Percentiles rank a stretch among this genome's conserved stretches.
Conservation (phyloP, 495 filamentous ascomycete species). For the Penicillium atrosanguineum region DNA sequence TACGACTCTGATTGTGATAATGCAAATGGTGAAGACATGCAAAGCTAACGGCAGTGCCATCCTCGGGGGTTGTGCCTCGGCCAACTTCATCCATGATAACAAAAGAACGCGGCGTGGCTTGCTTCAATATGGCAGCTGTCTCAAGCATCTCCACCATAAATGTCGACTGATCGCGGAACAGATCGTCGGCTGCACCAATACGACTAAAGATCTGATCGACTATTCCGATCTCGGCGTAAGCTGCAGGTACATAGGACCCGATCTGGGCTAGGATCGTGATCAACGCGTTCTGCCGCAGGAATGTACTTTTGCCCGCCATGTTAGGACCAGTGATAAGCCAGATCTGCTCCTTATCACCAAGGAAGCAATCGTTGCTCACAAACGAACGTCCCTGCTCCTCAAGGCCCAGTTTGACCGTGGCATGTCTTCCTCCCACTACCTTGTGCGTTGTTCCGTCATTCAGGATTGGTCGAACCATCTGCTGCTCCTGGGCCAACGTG, state of each 20-base stretch:
- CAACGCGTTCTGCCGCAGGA: slow-evolving; percentile 89
- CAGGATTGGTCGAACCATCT: slow-evolving; percentile 69
- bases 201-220: slow-evolving; percentile 92
- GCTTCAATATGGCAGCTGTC: slow-evolving; percentile 50
- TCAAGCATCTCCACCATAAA: slow-evolving; percentile 74
- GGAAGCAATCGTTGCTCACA: slow-evolving; percentile 79
- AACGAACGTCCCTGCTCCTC: slow-evolving; percentile 78
- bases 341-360: slow-evolving; percentile 65
- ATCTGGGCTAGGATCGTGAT: slow-evolving; percentile 91
- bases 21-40: slow-evolving; percentile 82
- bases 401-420: slow-evolving; percentile 82
- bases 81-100: slow-evolving; percentile 99
- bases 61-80: slow-evolving; percentile 86
- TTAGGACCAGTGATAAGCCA: slow-evolving; percentile 98
- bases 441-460: slow-evolving; percentile 55
- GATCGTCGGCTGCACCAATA: slow-evolving; percentile 88
- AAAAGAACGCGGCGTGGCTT: slow-evolving; percentile 59
- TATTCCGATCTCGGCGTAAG: slow-evolving; percentile 77
- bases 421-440: slow-evolving; percentile 81
- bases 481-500: slow-evolving; percentile 67
- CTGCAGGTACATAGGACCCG: slow-evolving; percentile 87
- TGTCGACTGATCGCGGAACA: slow-evolving; percentile 88
- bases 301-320: slow-evolving; percentile 97
- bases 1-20: slow-evolving; percentile 69
- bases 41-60: slow-evolving; percentile 86